Evolutionary conservation across 139 green algal species (phyloP).

Genomic region (Zygnema cylindricum): DNA sequence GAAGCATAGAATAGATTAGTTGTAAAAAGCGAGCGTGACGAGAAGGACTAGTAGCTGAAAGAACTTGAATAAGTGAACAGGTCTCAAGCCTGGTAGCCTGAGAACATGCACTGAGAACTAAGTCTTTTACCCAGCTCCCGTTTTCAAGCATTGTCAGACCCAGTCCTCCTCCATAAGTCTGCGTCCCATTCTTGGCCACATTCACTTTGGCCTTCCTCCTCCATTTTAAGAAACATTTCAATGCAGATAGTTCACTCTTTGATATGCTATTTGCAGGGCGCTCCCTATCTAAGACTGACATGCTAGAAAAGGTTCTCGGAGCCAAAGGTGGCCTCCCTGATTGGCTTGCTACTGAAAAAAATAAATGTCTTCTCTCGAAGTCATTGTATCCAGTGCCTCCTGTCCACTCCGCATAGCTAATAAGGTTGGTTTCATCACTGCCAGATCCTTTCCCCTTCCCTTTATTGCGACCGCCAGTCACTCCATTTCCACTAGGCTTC

Average conservation of each 20-base stretch:
- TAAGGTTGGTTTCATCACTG: not conserved
- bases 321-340: not conserved
- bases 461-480: not conserved
- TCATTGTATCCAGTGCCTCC: not conserved
- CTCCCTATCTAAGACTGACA: not conserved
- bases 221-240: not conserved
- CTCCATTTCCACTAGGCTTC: not conserved
- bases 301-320: not conserved
- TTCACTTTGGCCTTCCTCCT: not conserved
- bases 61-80: slow-evolving; percentile 37
- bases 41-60: not conserved
- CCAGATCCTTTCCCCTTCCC: not conserved
- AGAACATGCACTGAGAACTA: slow-evolving; percentile 49
- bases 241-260: not conserved
- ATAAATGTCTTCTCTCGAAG: not conserved
- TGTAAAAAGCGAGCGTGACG: slow-evolving; percentile 24
- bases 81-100: slow-evolving; percentile 37
- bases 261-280: not conserved
- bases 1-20: slow-evolving; percentile 36
- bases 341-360: slow-evolving; percentile 3
- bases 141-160: not conserved
- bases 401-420: not conserved
- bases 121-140: slow-evolving; percentile 37
- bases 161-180: not conserved
- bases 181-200: not conserved